These are phyloP conservation scores for Yamadazyma paraphyllophila DNA, from an alignment of 805 yeast species.

Conservation along the genomic window DNA sequence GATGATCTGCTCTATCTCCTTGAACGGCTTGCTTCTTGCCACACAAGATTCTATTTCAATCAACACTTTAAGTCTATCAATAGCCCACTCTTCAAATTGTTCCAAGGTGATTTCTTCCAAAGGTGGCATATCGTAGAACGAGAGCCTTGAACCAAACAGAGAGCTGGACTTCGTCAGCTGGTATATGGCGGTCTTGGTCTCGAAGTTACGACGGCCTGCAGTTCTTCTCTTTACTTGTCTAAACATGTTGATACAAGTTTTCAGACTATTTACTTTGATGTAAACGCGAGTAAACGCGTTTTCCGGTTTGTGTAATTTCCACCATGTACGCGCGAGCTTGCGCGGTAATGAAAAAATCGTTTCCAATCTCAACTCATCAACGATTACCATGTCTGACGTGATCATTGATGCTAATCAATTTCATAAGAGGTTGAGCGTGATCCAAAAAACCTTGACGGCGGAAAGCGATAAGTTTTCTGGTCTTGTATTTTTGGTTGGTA, in stretches of 20 bases:
- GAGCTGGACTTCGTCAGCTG: constrained; percentile 28
- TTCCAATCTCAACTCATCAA: neutral
- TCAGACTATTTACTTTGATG: neutral
- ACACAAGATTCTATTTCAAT: constrained; percentile 78
- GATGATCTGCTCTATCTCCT: constrained; percentile 64
- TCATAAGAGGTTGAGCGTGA: constrained; percentile 48
- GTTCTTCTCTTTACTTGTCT: constrained; percentile 74
- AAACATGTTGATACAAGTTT: constrained; percentile 47
- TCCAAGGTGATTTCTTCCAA: constrained; percentile 83
- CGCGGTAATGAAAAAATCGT: too few species aligned
- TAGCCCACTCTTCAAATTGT: constrained; percentile 94
- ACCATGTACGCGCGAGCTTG: neutral
- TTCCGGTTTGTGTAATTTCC: neutral
- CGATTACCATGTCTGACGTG: constrained; percentile 52
- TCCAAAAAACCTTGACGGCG: constrained; percentile 34
- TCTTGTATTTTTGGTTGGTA: constrained; percentile 69
- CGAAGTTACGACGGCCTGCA: constrained; percentile 69
- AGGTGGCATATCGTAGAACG: constrained; percentile 78
- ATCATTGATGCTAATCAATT: constrained; percentile 52
- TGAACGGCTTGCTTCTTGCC: constrained; percentile 59
- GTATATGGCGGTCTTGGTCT: constrained; percentile 24
- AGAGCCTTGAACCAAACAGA: constrained; percentile 55
- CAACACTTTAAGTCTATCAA: constrained; percentile 80
- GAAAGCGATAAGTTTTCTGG: constrained; percentile 22
- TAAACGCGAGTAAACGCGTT: neutral